These are phyloP conservation scores for Corchorus capsularis DNA, from an alignment of 345 rosid genomes.

Conservation along the genomic window DNA sequence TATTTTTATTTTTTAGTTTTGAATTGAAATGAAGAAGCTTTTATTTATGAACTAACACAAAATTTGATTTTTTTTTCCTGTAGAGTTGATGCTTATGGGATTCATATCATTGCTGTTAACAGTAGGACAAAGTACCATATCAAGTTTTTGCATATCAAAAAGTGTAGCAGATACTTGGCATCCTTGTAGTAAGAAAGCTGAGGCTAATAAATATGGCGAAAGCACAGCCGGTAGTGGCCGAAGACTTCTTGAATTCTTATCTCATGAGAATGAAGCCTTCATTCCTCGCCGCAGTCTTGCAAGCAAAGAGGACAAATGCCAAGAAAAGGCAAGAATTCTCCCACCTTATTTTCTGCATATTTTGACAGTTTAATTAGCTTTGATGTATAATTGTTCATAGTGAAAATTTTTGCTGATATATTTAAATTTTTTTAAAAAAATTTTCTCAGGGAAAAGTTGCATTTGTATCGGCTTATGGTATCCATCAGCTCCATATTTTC, in stretches of 20 bases:
- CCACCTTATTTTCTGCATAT: not conserved
- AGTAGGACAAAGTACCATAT: slow-evolving; percentile 40
- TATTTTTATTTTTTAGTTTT: not conserved
- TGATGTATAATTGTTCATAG: not conserved
- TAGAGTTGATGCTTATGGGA: slow-evolving; percentile 81
- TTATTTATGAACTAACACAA: slow-evolving; percentile 5
- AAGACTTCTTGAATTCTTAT: slow-evolving; percentile 42
- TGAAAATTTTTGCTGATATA: not conserved
- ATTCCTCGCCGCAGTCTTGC: slow-evolving; percentile 54
- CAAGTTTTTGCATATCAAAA: slow-evolving; percentile 53
- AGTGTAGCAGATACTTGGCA: slow-evolving; percentile 59
- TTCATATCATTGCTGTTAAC: slow-evolving; percentile 72
- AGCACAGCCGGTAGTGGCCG: slow-evolving; percentile 17
- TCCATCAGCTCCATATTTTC: slow-evolving; percentile 82
- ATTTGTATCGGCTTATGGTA: slow-evolving; percentile 66
- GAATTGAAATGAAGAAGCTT: not conserved
- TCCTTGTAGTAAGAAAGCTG: slow-evolving; percentile 46
- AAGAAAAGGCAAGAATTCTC: slow-evolving; percentile 33
- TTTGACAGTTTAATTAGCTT: not conserved
- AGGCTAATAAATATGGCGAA: not conserved
- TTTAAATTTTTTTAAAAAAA: not conserved
- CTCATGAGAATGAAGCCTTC: slow-evolving; percentile 19
- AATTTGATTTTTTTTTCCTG: not conserved
- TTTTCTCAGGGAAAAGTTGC: slow-evolving; percentile 64
- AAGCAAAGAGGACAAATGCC: slow-evolving; percentile 42